Evolutionary conservation across 73 alveolate genomes (phyloP), one percentile per base, ranked within the genome.

Genomic region (Symbiodinium natans): DNA sequence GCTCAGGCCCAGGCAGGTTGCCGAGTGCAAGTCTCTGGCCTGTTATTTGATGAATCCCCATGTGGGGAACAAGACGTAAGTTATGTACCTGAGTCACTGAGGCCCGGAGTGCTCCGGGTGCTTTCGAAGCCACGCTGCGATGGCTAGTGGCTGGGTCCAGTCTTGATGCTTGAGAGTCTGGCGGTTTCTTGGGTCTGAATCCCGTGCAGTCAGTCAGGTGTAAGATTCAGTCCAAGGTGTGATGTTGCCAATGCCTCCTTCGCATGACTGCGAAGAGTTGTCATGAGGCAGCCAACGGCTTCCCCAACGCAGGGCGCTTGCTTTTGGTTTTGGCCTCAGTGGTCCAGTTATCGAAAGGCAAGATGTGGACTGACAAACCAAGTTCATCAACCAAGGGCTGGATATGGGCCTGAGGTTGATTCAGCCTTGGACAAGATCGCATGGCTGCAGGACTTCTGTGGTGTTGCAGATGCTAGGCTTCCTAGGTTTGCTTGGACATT

Each of bases 51-150:
- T 46, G 36, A 75, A n/a, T 3, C n/a, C 43, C 85, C 41, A 7
- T 74, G 43, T 25, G 34, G 34, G 43, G 85, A n/a, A 3, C 43
- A 17, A 41, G n/a, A 33, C 34, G 3, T n/a, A 19, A 3, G 46
- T 25, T 9, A 3, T 33, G 11, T n/a, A 8, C 29, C 23, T 33
- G 29, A 10, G 5, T 41, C 11, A 33, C 46, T 74, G 5, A 89
- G 96, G 96, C 96, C 29, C 86, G 96, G 17, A 88, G 96, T 8
- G 87, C 88, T 29, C 42, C 74, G 15, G 96, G 96, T 11, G 96
- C 96, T 48, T 90, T 90, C 31, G 87, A 90, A 41, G 96, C 96
- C 36, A 71, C 96, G 52, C 39, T 63, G 63, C 5, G 34, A 39
- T 11, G 34, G 95, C 83, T 56, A 48, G 41, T 19, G 21, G 29